phyloP scores from a whole-genome alignment of 140 eudicot species.

The Erigeron philadelphicus region DNA sequence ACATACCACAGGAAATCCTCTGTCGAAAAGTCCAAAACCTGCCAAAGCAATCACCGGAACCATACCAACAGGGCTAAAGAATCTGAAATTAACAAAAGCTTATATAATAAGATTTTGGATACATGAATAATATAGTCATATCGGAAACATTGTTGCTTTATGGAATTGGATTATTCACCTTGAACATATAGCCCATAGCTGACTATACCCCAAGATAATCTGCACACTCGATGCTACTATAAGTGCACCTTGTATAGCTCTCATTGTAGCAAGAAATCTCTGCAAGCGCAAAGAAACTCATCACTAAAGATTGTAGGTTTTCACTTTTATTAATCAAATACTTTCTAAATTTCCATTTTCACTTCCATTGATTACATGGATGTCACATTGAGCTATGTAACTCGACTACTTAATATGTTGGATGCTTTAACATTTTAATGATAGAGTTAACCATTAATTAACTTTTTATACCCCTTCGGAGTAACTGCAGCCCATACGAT shows the following conservation, averaged over 20 bases:
- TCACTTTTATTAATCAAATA: not conserved
- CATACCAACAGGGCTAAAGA: conserved; percentile 97
- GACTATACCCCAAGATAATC: conserved; percentile 94
- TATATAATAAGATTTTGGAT: not conserved
- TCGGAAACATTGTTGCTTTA: conserved; percentile 3
- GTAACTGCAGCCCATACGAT: not conserved
- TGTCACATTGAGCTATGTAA: conserved; percentile 1
- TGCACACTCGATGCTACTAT: conserved; percentile 98
- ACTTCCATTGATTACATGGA: not conserved
- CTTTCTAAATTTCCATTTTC: conserved; percentile 5
- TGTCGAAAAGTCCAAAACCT: conserved; percentile 89
- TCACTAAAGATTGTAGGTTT: not conserved
- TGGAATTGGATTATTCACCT: conserved; percentile 41
- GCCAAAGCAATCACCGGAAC: conserved; percentile 86
- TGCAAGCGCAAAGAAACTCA: conserved; percentile 26
- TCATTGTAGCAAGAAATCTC: conserved; percentile 86
- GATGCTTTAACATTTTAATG: not conserved
- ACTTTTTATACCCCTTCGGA: too few species aligned
- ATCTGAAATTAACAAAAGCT: conserved; percentile 36
- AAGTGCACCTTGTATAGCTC: conserved; percentile 91
- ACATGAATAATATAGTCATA: not conserved
- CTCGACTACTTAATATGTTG: not conserved
- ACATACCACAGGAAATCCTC: conserved; percentile 91
- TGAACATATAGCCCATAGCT: conserved; percentile 94
- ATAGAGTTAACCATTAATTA: not conserved